Evolutionary conservation across 108 stramenopile species (phyloP).

Genomic region (Fragilaria radians): DNA sequence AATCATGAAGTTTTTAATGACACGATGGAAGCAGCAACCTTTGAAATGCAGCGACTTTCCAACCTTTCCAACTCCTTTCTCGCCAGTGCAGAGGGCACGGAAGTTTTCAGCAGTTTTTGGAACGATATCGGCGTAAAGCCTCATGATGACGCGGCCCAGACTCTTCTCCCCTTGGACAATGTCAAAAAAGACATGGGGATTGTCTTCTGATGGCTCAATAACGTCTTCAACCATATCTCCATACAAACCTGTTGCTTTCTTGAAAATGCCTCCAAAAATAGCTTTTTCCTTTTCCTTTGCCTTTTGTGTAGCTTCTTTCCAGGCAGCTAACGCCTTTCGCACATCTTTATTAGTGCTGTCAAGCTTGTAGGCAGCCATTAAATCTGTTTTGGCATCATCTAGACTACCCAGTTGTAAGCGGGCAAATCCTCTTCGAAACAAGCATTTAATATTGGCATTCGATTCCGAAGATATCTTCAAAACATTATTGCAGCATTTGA

Average conservation of each 20-base stretch:
- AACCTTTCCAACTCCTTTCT: conserved; percentile 62
- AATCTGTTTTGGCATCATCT: conserved; percentile 87
- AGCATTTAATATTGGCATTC: conserved; percentile 75
- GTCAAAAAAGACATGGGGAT: conserved; percentile 91
- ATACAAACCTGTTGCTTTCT: conserved; percentile 79
- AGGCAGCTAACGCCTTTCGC: conserved; percentile 60
- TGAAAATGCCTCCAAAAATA: conserved; percentile 85
- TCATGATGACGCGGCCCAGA: conserved; percentile 79
- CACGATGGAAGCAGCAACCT: conserved; percentile 88
- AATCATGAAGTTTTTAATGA: conserved; percentile 93
- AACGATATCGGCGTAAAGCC: conserved; percentile 84
- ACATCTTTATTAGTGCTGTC: conserved; percentile 92
- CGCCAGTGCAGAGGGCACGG: conserved; percentile 90
- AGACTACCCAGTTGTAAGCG: conserved; percentile 77
- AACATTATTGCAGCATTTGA: conserved; percentile 65
- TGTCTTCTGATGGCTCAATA: conserved; percentile 67
- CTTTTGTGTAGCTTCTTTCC: conserved; percentile 61
- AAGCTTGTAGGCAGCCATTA: conserved; percentile 82
- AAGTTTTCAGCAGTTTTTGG: conserved; percentile 99
- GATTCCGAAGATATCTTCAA: conserved; percentile 66
- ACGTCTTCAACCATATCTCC: conserved; percentile 86
- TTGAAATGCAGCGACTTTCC: conserved; percentile 90
- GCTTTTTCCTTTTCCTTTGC: conserved; percentile 87
- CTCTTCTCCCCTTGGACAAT: conserved; percentile 79
- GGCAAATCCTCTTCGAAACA: conserved; percentile 84